Evolutionary conservation across 306 rosid genomes (phyloP).

Genomic region (Quercus bicolor): DNA sequence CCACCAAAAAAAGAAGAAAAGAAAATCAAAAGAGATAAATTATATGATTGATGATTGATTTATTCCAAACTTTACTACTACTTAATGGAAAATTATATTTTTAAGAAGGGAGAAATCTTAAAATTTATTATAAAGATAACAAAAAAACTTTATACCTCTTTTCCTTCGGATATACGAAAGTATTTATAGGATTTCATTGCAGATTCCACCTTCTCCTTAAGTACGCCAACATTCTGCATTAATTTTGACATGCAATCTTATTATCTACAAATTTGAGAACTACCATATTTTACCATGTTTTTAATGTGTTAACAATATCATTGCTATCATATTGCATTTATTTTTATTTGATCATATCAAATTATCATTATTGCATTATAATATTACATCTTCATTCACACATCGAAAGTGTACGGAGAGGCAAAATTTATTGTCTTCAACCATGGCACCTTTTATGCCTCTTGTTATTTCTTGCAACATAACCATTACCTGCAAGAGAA

Average conservation of each 20-base stretch:
- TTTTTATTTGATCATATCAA: too few relatives aligned
- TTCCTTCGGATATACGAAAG: constrained; percentile 40
- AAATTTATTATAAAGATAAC: too few relatives aligned
- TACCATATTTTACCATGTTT: neutral
- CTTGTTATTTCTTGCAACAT: constrained; percentile 20
- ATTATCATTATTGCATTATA: too few relatives aligned
- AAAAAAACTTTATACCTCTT: constrained; percentile 27
- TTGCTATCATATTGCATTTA: too few relatives aligned
- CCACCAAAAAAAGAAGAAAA: too few relatives aligned
- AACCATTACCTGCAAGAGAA: constrained; percentile 32
- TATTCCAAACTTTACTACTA: neutral
- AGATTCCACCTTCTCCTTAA: constrained; percentile 38
- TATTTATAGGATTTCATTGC: constrained; percentile 29
- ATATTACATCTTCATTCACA: constrained; percentile 45
- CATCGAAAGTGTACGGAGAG: constrained; percentile 46
- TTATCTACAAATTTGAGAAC: neutral
- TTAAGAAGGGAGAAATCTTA: too few relatives aligned
- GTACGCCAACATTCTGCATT: constrained; percentile 38
- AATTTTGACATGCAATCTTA: constrained; percentile 10
- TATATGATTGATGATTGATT: neutral
- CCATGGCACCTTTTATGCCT: constrained; percentile 34
- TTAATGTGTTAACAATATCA: too few relatives aligned
- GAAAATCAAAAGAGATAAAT: neutral
- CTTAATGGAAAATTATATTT: neutral
- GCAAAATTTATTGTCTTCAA: constrained; percentile 53